Evolutionary conservation across 208 protist species (phyloP), one percentile per base, ranked within the genome.

Genomic region (Crithidia sp.): DNA sequence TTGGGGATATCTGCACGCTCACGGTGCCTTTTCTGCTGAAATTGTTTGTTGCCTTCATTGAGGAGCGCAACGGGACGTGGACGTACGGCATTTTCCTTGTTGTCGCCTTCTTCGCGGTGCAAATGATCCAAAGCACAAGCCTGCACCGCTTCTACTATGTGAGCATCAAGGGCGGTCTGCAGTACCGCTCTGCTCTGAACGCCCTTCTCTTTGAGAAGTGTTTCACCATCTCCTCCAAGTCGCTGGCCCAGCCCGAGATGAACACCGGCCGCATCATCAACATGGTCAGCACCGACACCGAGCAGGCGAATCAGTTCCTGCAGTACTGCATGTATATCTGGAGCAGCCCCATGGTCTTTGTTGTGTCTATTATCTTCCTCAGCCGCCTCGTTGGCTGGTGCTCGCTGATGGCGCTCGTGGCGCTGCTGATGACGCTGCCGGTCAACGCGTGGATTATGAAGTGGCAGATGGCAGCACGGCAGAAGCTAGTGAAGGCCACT

Each of bases 181-280:
- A 77, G 79, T 39, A 79, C 84, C 17, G 63, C 83, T 17, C 54
- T 84, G 7, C 76, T 97, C 28, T 71, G 82, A n/a, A 91, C 77
- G 82, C 78, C n/a, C 56, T 85, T 10, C 68, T 97, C 7, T 97
- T 95, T 57, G 79, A 86, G 36, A 97, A 97, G 75, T 80, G 85
- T 14, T 66, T 97, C 9, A 80, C 68, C 16, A 52, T 91, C 16
- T 71, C 67, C n/a, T 67, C 64, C 13, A 77, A 63, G 37, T 69
- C 75, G 3, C 80, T 80, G 14, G 47, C 60, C 36, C 75, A 88
- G 36, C 90, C 95, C 10, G 84, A 88, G n/a, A 80, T 91, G 37
- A 83, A 72, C 3, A 70, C 91, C 45, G 93, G 93, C 17, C 82
- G 88, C 17, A 87, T 97, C 59, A 90, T 96, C 64, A 97, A 94